Conservation (phyloP, 257 asterid genomes). For the Nicotiana benthamiana region DNA sequence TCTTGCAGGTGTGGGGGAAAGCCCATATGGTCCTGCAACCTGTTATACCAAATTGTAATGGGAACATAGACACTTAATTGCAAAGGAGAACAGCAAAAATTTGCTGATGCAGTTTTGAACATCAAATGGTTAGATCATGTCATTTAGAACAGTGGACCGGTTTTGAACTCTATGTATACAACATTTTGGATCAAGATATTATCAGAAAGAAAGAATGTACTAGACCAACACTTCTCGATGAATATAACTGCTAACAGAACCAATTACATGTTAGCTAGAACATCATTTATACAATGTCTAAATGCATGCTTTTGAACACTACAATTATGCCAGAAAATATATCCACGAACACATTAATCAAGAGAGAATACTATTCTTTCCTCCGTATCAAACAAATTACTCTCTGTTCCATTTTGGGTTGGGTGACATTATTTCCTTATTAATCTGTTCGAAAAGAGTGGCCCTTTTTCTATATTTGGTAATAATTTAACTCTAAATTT, state of each 20-base stretch:
- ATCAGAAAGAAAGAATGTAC: not conserved
- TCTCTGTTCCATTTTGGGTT: not conserved
- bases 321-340: not conserved
- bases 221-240: not conserved
- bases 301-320: not conserved
- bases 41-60: constrained; percentile 23
- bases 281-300: not conserved
- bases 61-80: not conserved
- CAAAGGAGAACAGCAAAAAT: not conserved
- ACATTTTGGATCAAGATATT: not conserved
- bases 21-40: constrained; percentile 85
- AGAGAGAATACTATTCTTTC: not conserved
- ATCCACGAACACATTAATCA: not conserved
- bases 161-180: not conserved
- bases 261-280: not conserved
- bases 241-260: not conserved
- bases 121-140: not conserved
- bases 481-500: not conserved
- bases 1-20: constrained; percentile 93
- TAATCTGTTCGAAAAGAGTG: not conserved
- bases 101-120: not conserved
- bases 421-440: not conserved
- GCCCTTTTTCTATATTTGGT: not conserved
- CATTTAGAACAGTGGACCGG: not conserved
- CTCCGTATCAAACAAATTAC: not conserved